Conservation (phyloP, 2,329 filamentous ascomycete species). For the Colletotrichum cordylinicola region DNA sequence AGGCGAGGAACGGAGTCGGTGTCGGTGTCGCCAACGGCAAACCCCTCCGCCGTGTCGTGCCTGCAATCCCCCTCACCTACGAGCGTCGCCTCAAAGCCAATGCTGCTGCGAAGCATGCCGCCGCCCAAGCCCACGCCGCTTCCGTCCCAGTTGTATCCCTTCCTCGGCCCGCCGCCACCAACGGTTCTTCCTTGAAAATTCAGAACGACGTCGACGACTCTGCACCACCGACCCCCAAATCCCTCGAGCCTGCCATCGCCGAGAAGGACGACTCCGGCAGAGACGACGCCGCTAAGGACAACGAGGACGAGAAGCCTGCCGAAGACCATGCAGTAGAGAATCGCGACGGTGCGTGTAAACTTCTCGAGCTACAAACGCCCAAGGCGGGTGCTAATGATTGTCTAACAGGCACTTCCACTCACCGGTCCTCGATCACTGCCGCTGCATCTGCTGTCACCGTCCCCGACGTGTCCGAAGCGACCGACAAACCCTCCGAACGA, state of each 20-base stretch:
- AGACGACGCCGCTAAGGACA: background rate
- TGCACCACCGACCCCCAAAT: slow-evolving; percentile 17
- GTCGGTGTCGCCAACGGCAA: slow-evolving; percentile 10
- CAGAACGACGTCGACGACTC: slow-evolving; percentile 18
- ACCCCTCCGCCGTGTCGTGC: slow-evolving; percentile 36
- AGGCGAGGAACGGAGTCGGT: slow-evolving; percentile 21
- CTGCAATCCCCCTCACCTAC: slow-evolving; percentile 43
- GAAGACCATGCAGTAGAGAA: background rate
- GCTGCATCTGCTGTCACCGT: background rate
- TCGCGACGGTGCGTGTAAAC: background rate
- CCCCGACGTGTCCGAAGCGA: slow-evolving; percentile 2
- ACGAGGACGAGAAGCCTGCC: background rate
- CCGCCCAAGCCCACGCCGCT: slow-evolving; percentile 31
- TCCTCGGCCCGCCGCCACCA: slow-evolving; percentile 16
- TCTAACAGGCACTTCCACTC: background rate
- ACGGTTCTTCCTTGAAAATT: slow-evolving; percentile 23
- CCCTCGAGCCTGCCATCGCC: background rate
- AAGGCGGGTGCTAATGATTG: background rate
- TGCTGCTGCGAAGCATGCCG: slow-evolving; percentile 36
- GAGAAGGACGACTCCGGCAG: background rate
- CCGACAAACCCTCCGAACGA: slow-evolving; percentile 12
- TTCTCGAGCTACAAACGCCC: background rate
- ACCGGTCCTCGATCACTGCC: background rate
- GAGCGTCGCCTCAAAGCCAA: slow-evolving; percentile 32
- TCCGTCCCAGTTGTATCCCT: background rate